Percentiles rank a stretch among this genome's conserved stretches.
These are phyloP conservation scores for Verbena officinalis DNA, from an alignment of 257 asterid species.

Conservation along the genomic window DNA sequence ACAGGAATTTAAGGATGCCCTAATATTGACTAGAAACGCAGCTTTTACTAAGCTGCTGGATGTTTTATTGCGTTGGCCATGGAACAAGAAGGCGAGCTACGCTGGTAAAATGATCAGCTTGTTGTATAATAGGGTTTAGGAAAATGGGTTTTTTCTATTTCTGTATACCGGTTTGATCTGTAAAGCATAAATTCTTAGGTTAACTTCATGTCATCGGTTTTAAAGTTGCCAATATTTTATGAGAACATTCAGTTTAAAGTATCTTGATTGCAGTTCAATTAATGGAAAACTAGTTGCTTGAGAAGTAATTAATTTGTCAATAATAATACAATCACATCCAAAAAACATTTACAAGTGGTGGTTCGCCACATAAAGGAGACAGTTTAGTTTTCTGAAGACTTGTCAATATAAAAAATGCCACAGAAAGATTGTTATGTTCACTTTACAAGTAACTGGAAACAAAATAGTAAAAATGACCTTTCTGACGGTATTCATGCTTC, in stretches of 20 bases:
- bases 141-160: not conserved
- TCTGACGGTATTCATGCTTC: too few species aligned
- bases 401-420: too few species aligned
- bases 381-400: too few species aligned
- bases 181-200: not conserved
- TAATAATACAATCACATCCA: too few species aligned
- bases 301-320: too few species aligned
- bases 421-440: too few species aligned
- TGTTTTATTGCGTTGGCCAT: not conserved
- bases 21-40: not conserved
- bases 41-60: not conserved
- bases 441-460: too few species aligned
- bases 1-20: not conserved
- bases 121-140: not conserved
- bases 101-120: not conserved
- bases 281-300: not conserved
- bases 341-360: too few species aligned
- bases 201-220: too few species aligned
- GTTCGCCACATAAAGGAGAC: too few species aligned
- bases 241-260: not conserved
- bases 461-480: too few species aligned
- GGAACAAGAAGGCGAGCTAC: not conserved
- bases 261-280: not conserved
- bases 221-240: not conserved
- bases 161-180: conserved; percentile 13